Conservation (phyloP, 306 rosid genomes). For the Quercus ilex region DNA sequence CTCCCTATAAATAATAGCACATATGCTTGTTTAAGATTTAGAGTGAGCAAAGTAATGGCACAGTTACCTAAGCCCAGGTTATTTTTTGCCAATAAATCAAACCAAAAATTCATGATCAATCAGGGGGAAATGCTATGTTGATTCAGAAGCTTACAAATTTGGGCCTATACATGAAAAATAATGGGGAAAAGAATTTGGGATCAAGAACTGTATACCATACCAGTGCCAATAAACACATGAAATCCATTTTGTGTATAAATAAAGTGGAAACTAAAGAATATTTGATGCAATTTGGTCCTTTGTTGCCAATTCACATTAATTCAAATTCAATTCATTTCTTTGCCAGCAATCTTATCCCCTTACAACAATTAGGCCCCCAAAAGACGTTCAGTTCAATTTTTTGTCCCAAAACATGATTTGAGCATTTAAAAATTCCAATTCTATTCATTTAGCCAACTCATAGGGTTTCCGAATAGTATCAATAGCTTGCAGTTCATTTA, state of each 20-base stretch:
- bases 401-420: too few species aligned
- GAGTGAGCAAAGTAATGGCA: background rate
- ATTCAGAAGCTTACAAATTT: background rate
- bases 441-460: background rate
- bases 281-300: background rate
- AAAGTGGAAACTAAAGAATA: background rate
- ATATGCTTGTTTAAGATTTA: background rate
- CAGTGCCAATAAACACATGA: background rate
- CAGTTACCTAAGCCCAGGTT: background rate
- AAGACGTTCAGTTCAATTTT: too few species aligned
- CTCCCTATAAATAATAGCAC: background rate
- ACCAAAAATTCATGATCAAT: background rate
- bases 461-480: background rate
- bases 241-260: background rate
- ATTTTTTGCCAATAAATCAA: background rate
- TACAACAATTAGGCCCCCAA: too few species aligned
- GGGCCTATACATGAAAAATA: too few species aligned
- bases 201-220: too few species aligned
- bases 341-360: too few species aligned
- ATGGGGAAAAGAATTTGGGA: too few species aligned
- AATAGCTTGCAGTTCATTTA: background rate
- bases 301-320: background rate
- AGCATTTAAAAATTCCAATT: too few species aligned
- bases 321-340: background rate
- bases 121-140: background rate